Evolutionary conservation across 78 protist species (phyloP), one percentile per base, ranked within the genome.

Genomic region (Anaeramoeba flamelloides): DNA sequence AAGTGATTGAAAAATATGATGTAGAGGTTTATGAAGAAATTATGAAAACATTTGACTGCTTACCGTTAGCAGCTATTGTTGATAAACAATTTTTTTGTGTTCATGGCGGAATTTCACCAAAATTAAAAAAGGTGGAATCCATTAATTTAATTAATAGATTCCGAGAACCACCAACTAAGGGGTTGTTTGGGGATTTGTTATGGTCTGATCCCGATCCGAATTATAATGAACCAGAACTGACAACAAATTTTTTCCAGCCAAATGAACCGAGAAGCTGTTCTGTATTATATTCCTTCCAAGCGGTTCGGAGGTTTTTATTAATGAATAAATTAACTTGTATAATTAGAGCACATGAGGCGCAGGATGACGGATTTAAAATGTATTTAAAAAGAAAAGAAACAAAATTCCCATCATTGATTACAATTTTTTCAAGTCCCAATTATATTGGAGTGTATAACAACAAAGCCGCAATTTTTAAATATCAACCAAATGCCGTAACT

Each of bases 321-420:
- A 34, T 81, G 33, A 97, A 97, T 84, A 82, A 86, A 37, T 82
- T 97, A 37, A 75, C 92, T 26, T 92, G 96, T 0, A 84, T 97
- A 3, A 90, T 97, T 31, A 88, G 99, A 41, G 99, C 97, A n/a
- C 99, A 97, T 81, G 99, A 97, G 80, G 98, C 95, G 0, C 96
- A 94, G 81, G 88, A 84, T 31, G 85, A 88, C n/a, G 91, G 94
- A 38, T 84, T 1, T 53, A n/a, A n/a, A n/a, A n/a, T n/a, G n/a
- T n/a, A n/a, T n/a, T n/a, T n/a, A n/a, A n/a, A n/a, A n/a, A n/a
- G n/a, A n/a, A n/a, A n/a, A n/a, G 30, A 1, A 39, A 94, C 90
- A 36, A 91, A 91, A 32, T 95, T 97, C 84, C 99, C 99, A 40
- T 81, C 97, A 17, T 94, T 96, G 40, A 97, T 97, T 74, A 95